These are phyloP conservation scores for Teunomyces panamensis DNA, from an alignment of 805 yeast genomes.

Conservation along the genomic window DNA sequence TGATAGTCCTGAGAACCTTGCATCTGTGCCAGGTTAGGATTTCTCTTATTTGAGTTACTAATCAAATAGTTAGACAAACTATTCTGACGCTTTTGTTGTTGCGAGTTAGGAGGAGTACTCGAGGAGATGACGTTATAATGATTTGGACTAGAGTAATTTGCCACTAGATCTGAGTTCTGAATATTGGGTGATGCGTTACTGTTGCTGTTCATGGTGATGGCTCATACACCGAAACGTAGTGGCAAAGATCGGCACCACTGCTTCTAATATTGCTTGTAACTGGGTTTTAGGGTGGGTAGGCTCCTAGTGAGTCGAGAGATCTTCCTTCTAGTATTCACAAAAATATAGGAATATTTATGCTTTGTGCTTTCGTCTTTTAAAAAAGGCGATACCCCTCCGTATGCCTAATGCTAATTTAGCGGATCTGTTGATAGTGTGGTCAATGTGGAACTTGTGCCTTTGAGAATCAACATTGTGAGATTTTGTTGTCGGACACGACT, in stretches of 20 bases:
- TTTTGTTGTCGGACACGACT: not conserved
- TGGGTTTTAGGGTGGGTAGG: not conserved
- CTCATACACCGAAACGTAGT: slow-evolving; percentile 2
- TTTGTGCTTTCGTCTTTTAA: not conserved
- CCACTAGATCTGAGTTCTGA: not conserved
- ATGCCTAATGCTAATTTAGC: not conserved
- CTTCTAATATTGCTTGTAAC: not conserved
- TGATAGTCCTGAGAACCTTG: slow-evolving; percentile 7
- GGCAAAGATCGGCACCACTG: not conserved
- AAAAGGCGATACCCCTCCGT: slow-evolving; percentile 3
- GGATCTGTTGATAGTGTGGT: slow-evolving; percentile 2
- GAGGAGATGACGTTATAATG: not conserved
- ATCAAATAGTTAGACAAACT: slow-evolving; percentile 34
- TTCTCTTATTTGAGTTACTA: slow-evolving; percentile 33
- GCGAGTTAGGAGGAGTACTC: slow-evolving; percentile 1
- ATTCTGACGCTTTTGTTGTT: slow-evolving; percentile 40
- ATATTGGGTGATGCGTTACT: not conserved
- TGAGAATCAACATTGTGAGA: not conserved
- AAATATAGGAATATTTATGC: not conserved
- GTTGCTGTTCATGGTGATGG: slow-evolving; percentile 2
- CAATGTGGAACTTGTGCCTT: not conserved
- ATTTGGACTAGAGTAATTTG: slow-evolving; percentile 1
- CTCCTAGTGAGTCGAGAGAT: not conserved
- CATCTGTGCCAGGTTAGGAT: slow-evolving; percentile 22
- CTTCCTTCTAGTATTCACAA: not conserved